These are phyloP conservation scores for Rheum nobile DNA, from an alignment of 148 eudicot species.

Conservation along the genomic window DNA sequence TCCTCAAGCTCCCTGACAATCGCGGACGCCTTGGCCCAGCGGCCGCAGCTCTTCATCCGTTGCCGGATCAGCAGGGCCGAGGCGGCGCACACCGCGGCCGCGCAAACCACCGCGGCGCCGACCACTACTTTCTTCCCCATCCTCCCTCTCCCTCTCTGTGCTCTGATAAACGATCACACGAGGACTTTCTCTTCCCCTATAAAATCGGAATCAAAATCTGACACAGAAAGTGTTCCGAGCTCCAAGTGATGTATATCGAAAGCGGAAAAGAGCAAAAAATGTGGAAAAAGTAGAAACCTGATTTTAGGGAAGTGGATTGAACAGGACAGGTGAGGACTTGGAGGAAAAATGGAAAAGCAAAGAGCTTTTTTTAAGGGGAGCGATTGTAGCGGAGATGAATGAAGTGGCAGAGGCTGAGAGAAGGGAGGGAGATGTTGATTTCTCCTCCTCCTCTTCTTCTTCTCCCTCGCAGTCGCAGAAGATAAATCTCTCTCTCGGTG, in stretches of 20 bases:
- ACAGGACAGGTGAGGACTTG: not conserved
- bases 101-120: slow-evolving; percentile 36
- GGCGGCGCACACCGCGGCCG: slow-evolving; percentile 46
- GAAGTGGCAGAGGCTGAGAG: not conserved
- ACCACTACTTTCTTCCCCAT: slow-evolving; percentile 55
- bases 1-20: slow-evolving; percentile 47
- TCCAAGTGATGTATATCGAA: not conserved
- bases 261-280: not conserved
- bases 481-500: not conserved
- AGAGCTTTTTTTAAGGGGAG: not conserved
- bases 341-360: not conserved
- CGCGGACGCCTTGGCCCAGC: slow-evolving; percentile 39
- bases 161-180: not conserved
- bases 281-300: not conserved
- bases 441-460: not conserved
- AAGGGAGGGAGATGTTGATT: not conserved
- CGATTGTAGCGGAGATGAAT: not conserved
- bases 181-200: not conserved
- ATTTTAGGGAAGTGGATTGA: not conserved
- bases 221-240: not conserved
- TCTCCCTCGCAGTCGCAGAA: not conserved
- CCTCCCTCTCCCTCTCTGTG: not conserved
- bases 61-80: slow-evolving; percentile 46
- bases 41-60: slow-evolving; percentile 30
- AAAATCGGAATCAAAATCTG: not conserved